These are phyloP conservation scores for Ampelocalamus luodianensis DNA, from an alignment of 176 grass and related monocot species.

Conservation along the genomic window DNA sequence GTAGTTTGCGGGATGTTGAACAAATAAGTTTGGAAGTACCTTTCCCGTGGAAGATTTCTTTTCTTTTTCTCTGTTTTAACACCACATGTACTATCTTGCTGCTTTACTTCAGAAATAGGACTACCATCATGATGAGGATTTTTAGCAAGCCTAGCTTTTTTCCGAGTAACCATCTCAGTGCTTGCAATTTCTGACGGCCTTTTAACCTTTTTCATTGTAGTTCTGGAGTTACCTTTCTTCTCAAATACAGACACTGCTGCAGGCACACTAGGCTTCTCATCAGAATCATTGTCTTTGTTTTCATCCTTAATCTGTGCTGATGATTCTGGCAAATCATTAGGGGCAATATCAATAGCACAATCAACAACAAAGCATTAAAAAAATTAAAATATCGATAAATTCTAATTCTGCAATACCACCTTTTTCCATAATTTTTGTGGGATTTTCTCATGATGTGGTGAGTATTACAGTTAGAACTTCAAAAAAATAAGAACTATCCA, in stretches of 20 bases:
- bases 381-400: neutral
- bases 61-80: conserved; percentile 76
- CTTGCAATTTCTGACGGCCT: conserved; percentile 64
- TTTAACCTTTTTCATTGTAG: conserved; percentile 64
- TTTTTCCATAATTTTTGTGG: conserved; percentile 1
- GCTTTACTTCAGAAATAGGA: conserved; percentile 76
- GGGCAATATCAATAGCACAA: conserved; percentile 29
- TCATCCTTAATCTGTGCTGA: conserved; percentile 91
- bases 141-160: conserved; percentile 71
- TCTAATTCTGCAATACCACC: conserved; percentile 23
- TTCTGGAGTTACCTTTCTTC: conserved; percentile 66
- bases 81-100: conserved; percentile 59
- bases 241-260: conserved; percentile 47
- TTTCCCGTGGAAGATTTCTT: conserved; percentile 62
- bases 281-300: conserved; percentile 67
- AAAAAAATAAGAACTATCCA: conserved; percentile 19
- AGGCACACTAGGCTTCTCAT: conserved; percentile 64
- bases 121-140: conserved; percentile 57
- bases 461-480: neutral
- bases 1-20: conserved; percentile 7
- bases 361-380: conserved; percentile 22
- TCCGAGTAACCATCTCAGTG: conserved; percentile 58
- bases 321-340: conserved; percentile 69
- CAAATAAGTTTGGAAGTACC: conserved; percentile 52
- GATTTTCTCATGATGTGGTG: neutral